phyloP scores from a whole-genome alignment of 768 basidiomycete genomes.

The Neoboletus magnificus region DNA sequence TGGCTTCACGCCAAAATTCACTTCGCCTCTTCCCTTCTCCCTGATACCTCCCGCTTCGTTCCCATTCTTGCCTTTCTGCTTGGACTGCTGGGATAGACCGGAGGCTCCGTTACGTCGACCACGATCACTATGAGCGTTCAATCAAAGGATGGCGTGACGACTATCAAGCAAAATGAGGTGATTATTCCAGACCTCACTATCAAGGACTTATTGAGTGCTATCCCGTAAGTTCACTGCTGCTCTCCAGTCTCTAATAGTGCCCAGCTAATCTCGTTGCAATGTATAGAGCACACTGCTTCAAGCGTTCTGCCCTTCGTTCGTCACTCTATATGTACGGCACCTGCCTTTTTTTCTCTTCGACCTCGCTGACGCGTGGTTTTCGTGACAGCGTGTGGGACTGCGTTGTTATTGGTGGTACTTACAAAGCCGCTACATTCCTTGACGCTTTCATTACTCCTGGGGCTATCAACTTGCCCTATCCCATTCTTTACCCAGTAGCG shows the following conservation, averaged over 20 bases:
- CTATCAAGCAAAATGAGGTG: slow-evolving; percentile 55
- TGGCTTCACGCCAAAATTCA: background rate
- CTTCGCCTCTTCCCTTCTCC: background rate
- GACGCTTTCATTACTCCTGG: slow-evolving; percentile 61
- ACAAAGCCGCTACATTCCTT: slow-evolving; percentile 62
- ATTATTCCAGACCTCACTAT: slow-evolving; percentile 81
- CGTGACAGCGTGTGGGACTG: slow-evolving; percentile 66
- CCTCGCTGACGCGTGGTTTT: slow-evolving; percentile 12
- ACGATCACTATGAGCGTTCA: slow-evolving; percentile 21
- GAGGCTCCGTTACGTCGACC: slow-evolving; percentile 1
- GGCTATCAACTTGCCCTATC: slow-evolving; percentile 52
- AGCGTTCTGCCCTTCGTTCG: slow-evolving; percentile 83
- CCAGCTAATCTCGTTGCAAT: background rate
- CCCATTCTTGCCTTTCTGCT: background rate
- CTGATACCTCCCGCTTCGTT: background rate
- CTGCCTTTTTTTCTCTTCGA: background rate
- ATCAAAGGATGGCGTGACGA: slow-evolving; percentile 20
- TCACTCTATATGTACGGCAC: slow-evolving; percentile 68
- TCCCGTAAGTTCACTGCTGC: slow-evolving; percentile 58
- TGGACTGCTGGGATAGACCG: slow-evolving; percentile 5
- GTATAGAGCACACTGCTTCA: slow-evolving; percentile 76
- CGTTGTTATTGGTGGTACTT: slow-evolving; percentile 62
- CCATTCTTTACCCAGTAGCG: slow-evolving; percentile 58
- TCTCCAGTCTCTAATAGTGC: background rate
- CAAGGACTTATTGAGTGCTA: slow-evolving; percentile 80